A percentile compares a stretch with the other conserved stretches of the same genome.
These are phyloP conservation scores for Asterella californica DNA, from an alignment of 225 moss, liverwort and hornwort species.

Conservation along the genomic window DNA sequence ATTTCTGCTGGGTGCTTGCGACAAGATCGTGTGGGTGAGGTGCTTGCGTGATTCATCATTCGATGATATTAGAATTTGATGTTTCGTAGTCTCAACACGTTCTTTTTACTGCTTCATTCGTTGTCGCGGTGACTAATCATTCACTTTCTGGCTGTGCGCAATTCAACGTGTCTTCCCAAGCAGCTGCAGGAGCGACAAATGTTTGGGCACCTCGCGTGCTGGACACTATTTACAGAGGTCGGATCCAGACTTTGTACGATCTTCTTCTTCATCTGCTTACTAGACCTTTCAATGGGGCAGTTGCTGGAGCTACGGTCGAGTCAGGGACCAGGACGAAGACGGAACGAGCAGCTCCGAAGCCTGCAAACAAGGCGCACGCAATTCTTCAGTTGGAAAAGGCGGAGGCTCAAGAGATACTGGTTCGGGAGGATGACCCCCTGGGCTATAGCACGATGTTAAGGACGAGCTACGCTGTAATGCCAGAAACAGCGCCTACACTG, in stretches of 20 bases:
- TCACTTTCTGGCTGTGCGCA: no score
- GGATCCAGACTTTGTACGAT: slow-evolving; percentile 36
- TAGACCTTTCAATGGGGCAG: neutral
- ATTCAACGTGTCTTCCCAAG: neutral
- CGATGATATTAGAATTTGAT: no score
- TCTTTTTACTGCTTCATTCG: no score
- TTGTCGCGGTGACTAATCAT: no score
- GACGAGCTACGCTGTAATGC: slow-evolving; percentile 63
- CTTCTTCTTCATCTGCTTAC: slow-evolving; percentile 36
- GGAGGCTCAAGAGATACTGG: slow-evolving; percentile 33
- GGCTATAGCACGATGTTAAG: slow-evolving; percentile 58
- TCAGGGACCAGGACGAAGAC: neutral
- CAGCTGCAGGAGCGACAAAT: slow-evolving; percentile 13
- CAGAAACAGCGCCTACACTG: slow-evolving; percentile 47
- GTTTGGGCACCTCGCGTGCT: slow-evolving; percentile 40
- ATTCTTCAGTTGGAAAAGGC: neutral
- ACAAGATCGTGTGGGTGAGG: no score
- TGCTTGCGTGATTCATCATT: no score
- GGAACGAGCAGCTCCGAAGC: neutral
- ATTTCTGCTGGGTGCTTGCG: no score
- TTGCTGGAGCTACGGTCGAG: neutral
- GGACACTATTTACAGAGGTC: slow-evolving; percentile 35
- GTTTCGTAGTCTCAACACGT: no score
- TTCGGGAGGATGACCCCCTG: slow-evolving; percentile 53
- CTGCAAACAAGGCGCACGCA: neutral